phyloP scores from a whole-genome alignment of 2,329 filamentous ascomycete species.

The Cadophora gregata region DNA sequence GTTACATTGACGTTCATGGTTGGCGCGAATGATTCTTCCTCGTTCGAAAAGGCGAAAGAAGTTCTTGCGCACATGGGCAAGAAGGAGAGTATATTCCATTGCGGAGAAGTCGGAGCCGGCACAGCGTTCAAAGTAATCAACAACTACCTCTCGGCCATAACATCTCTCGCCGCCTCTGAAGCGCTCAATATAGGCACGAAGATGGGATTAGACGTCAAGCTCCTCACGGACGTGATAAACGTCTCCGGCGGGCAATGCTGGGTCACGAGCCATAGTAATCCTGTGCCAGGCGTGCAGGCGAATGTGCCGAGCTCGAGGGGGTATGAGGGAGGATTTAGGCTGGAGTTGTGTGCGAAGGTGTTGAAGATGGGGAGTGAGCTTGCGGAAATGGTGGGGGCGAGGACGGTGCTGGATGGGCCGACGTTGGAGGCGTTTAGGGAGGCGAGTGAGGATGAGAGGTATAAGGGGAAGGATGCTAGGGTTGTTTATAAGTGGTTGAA shows the following conservation, averaged over 20 bases:
- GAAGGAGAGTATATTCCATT: conserved; percentile 53
- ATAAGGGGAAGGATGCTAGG: conserved; percentile 30
- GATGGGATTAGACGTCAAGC: conserved; percentile 59
- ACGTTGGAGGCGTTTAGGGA: conserved; percentile 26
- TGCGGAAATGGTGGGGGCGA: conserved; percentile 52
- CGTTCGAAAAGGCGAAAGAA: conserved; percentile 60
- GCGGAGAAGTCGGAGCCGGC: conserved; percentile 64
- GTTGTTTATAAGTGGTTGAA: conserved; percentile 33
- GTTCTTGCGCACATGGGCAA: conserved; percentile 64
- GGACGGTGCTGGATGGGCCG: conserved; percentile 24
- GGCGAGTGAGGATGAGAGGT: conserved; percentile 27
- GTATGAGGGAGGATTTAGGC: conserved; percentile 59
- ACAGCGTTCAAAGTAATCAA: conserved; percentile 69
- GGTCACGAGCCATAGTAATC: conserved; percentile 45
- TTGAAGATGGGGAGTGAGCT: conserved; percentile 60
- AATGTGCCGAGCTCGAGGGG: conserved; percentile 41
- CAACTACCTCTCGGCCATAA: conserved; percentile 65
- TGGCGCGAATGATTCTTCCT: conserved; percentile 49
- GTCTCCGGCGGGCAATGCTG: conserved; percentile 50
- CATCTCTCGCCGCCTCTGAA: conserved; percentile 62
- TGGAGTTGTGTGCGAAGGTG: conserved; percentile 65
- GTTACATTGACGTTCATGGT: conserved; percentile 49
- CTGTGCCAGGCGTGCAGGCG: conserved; percentile 45
- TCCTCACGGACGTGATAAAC: conserved; percentile 57
- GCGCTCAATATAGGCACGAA: conserved; percentile 66